phyloP scores from a whole-genome alignment of 169 alveolate species.

The Plasmodium malariae region DNA sequence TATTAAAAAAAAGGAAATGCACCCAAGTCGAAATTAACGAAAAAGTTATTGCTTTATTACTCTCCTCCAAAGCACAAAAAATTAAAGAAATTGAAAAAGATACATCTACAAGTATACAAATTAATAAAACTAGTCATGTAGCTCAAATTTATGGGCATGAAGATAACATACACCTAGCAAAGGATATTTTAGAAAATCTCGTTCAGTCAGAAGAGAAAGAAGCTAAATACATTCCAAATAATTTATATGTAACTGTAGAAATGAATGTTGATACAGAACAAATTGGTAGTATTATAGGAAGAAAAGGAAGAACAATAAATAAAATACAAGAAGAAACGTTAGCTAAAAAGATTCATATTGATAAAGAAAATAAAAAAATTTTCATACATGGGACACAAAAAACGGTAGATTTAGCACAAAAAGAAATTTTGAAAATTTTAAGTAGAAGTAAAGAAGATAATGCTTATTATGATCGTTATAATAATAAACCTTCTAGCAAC shows the following conservation, averaged over 20 bases:
- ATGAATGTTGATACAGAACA: constrained; percentile 68
- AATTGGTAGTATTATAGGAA: constrained; percentile 71
- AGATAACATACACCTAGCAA: constrained; percentile 47
- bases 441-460: constrained; percentile 50
- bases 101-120: constrained; percentile 68
- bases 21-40: constrained; percentile 51
- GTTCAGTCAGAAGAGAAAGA: constrained; percentile 35
- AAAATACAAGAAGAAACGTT: constrained; percentile 70
- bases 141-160: constrained; percentile 75
- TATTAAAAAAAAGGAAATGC: constrained; percentile 56
- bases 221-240: constrained; percentile 20
- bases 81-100: constrained; percentile 74
- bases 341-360: constrained; percentile 65
- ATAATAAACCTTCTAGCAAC: constrained; percentile 6
- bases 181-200: constrained; percentile 52
- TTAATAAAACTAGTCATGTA: constrained; percentile 42
- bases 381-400: constrained; percentile 45
- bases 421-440: constrained; percentile 52
- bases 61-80: constrained; percentile 71
- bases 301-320: constrained; percentile 69
- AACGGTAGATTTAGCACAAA: constrained; percentile 65
- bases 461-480: constrained; percentile 23
- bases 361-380: constrained; percentile 59
- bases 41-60: constrained; percentile 50
- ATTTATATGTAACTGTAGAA: constrained; percentile 62